Base-by-base conservation (phyloP, 805 yeast species). In the Lachancea lanzarotensis region DNA sequence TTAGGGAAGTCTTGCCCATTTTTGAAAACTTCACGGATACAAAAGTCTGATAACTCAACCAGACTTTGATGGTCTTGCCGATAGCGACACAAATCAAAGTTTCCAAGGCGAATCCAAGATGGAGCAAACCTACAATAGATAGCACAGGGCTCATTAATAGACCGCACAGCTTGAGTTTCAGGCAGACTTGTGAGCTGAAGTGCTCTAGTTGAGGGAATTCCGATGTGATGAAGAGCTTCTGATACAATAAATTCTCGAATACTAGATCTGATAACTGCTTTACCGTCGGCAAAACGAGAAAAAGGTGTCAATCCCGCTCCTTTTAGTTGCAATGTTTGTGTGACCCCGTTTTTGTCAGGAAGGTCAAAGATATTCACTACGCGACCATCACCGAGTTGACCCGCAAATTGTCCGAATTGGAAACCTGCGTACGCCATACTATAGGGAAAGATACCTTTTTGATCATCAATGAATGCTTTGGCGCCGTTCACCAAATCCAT, bases 331-430 rank as follows among this genome's bases (percentile, higher is more conserved):
- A 91, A 52, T 2, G 60, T 54, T 34, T 63, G 62, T 35, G 25
- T 39, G 1, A 37, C 45, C 3, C 53, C 51, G 9, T 45, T 34
- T 51, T 82, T 91, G 52, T 76, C 79, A 5, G 73, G 71, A 0
- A 83, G 65, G 51, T 85, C 91, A 66, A 91, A 90, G 37, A 91
- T 66, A 56, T 84, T 87, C 6, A 82, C 75, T 1, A 88, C 96
- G 48, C 98, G 70, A 1, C 98, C 98, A 62, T 91, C 98, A 6
- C 98, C 98, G 49, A 91, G 68, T 63, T 93, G 98, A 2, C 98
- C 98, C 0, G 97, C 97, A 78, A 91, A 91, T 52, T 78, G 79
- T 2, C 98, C 98, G 69, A 93, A 91, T 59, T 91, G 98, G 73
- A 83, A 88, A 1, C 98, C 98, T 1, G 98, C 96, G 63, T 91